Conservation (phyloP, 441 rosid species). For the Jatropha podagrica region DNA sequence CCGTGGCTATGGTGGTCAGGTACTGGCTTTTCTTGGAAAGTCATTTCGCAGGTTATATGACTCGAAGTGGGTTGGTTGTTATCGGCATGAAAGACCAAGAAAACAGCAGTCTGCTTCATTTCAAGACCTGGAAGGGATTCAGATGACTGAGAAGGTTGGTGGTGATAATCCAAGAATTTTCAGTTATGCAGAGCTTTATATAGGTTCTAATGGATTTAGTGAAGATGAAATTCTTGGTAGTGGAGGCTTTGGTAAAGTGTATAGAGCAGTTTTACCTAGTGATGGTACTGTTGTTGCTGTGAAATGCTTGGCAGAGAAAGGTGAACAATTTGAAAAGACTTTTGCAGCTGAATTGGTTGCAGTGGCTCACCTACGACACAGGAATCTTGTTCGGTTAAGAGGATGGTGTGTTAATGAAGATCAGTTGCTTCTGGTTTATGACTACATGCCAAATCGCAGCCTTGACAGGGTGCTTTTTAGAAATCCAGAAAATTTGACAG, state of each 20-base stretch:
- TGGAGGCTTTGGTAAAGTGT: constrained; percentile 89
- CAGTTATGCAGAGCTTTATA: constrained; percentile 86
- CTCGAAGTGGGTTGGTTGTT: constrained; percentile 43
- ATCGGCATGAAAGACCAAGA: constrained; percentile 16
- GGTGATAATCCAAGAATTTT: constrained; percentile 80
- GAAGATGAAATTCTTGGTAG: constrained; percentile 74
- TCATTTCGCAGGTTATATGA: constrained; percentile 39
- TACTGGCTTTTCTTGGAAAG: constrained; percentile 38
- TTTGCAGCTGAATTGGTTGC: constrained; percentile 90
- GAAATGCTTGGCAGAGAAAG: constrained; percentile 84
- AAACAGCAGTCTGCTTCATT: constrained; percentile 34
- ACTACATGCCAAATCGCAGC: constrained; percentile 94
- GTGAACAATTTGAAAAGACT: constrained; percentile 92
- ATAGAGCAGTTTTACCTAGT: constrained; percentile 75
- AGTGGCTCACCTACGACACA: constrained; percentile 90
- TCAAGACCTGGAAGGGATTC: constrained; percentile 78
- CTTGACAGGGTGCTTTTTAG: constrained; percentile 81
- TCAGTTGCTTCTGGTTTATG: constrained; percentile 79
- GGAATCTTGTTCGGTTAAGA: constrained; percentile 79
- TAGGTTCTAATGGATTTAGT: constrained; percentile 80
- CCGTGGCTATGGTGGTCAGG: constrained; percentile 51
- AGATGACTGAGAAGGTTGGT: constrained; percentile 64
- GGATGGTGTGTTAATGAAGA: constrained; percentile 92
- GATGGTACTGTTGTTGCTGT: constrained; percentile 87
- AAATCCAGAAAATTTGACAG: constrained; percentile 42